phyloP scores from a whole-genome alignment of 2,329 filamentous ascomycete species.

The Penicillium frequentans region DNA sequence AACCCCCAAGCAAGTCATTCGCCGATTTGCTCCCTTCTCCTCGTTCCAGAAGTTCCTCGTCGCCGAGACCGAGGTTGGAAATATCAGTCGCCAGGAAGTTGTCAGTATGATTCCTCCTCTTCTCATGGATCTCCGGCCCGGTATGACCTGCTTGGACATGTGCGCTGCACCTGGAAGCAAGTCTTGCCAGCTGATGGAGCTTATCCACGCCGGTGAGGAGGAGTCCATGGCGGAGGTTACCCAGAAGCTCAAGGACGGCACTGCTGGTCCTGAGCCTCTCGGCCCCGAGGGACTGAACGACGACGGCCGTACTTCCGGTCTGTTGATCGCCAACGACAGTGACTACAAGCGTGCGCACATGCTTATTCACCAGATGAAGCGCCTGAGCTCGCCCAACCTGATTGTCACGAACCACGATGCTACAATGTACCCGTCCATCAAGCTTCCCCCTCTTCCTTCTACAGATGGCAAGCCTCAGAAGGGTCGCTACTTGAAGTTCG shows the following conservation, averaged over 20 bases:
- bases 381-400: constrained; percentile 91
- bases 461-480: constrained; percentile 54
- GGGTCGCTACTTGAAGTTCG: constrained; percentile 86
- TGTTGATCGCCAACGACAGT: constrained; percentile 92
- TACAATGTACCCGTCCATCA: constrained; percentile 90
- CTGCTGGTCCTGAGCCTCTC: constrained; percentile 51
- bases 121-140: constrained; percentile 84
- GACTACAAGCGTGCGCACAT: constrained; percentile 97
- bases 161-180: constrained; percentile 98
- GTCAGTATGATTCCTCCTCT: constrained; percentile 99
- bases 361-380: constrained; percentile 96
- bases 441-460: constrained; percentile 63
- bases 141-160: constrained; percentile 91
- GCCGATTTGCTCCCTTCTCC: constrained; percentile 89
- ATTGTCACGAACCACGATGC: constrained; percentile 98
- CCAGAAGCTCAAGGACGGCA: constrained; percentile 61
- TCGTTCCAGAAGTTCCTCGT: constrained; percentile 98
- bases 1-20: constrained; percentile 91
- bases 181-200: constrained; percentile 90
- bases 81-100: constrained; percentile 95
- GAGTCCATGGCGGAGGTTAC: constrained; percentile 74
- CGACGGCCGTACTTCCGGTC: constrained; percentile 82
- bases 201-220: constrained; percentile 91
- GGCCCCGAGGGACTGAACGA: constrained; percentile 62
- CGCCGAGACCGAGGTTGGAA: constrained; percentile 93